Conservation (phyloP, 2,329 filamentous ascomycete species). For the Pseudocercospora fuligena region DNA sequence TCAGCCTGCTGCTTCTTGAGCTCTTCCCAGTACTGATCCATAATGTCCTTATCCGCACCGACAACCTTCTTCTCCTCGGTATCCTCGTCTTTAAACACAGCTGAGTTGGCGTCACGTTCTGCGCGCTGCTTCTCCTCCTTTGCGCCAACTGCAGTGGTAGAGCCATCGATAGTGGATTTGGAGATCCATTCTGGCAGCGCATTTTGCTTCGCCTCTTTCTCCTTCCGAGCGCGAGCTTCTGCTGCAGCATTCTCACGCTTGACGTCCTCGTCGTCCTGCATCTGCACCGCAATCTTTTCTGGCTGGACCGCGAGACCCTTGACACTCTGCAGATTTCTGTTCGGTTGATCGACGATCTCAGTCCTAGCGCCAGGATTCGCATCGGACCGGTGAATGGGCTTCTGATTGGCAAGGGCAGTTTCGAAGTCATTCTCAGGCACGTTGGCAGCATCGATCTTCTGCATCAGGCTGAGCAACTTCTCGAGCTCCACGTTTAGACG, state of each 20-base stretch:
- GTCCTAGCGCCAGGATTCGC: slow-evolving; percentile 63
- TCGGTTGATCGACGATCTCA: slow-evolving; percentile 41
- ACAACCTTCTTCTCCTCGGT: slow-evolving; percentile 44
- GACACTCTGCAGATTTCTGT: slow-evolving; percentile 38
- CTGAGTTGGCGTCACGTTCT: slow-evolving; percentile 43
- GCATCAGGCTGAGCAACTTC: slow-evolving; percentile 76
- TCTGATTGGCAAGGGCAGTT: slow-evolving; percentile 65
- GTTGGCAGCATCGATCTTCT: slow-evolving; percentile 73
- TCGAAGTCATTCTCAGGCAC: slow-evolving; percentile 77
- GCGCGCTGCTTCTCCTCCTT: slow-evolving; percentile 46
- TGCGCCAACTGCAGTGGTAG: slow-evolving; percentile 51
- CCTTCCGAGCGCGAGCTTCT: slow-evolving; percentile 36
- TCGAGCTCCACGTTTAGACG: slow-evolving; percentile 79
- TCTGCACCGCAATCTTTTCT: slow-evolving; percentile 42
- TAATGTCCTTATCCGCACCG: slow-evolving; percentile 56
- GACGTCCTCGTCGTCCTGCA: slow-evolving; percentile 43
- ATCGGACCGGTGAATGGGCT: slow-evolving; percentile 69
- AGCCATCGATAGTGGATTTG: slow-evolving; percentile 42
- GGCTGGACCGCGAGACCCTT: slow-evolving; percentile 42
- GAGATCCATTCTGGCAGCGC: slow-evolving; percentile 44
- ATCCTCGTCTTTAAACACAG: slow-evolving; percentile 53
- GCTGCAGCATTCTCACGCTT: slow-evolving; percentile 40
- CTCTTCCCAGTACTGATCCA: slow-evolving; percentile 71
- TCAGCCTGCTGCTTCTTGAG: slow-evolving; percentile 65
- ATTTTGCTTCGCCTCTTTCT: slow-evolving; percentile 43